Base-by-base conservation (phyloP, 495 filamentous ascomycete species). In the Xylona heveae region DNA sequence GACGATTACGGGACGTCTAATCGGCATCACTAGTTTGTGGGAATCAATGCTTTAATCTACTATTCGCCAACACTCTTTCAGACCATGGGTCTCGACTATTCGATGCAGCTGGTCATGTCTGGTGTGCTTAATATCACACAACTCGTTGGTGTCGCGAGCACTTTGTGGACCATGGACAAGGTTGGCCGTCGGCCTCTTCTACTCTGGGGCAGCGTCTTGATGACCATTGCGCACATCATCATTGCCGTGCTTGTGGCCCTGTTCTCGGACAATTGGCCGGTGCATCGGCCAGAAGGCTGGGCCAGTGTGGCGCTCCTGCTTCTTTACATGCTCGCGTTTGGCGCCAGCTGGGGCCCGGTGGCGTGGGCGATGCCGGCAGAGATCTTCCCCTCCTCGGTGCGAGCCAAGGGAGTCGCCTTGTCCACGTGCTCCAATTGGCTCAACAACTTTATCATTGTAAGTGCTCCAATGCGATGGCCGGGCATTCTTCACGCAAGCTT, bases 51-150 rank as follows among this genome's bases (percentile, higher is more conserved):
- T 2, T 32, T 54, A 0, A 52, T 53, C 21, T 67, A 68, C 45
- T 72, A 69, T 43, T 56, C 53, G 0, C 67, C 67, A 0, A 64
- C 58, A 0, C 48, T 73, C 0, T 73, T 71, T 37, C 39, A 53
- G n/a, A 64, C 59, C 0, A 64, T 71, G 54, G 67, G 68, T 5
- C 51, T 71, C 6, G 46, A 62, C 31, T 52, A 55, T 31, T 51
- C 52, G 24, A 66, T 68, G 61, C 61, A 64, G 32, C 51, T 71
- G 6, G 53, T 65, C 34, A 64, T 71, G 55, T 65, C 64, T 4
- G 66, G 68, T 9, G 58, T 72, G 13, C 48, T 68, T 22, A 71
- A 71, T 35, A 43, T 70, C 9, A 37, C 19, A 20, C 26, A 15
- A 30, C 43, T 65, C 5, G 51, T 62, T 9, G 61, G 61, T 13